A percentile compares a stretch with the other conserved stretches of the same genome.
phyloP scores from a whole-genome alignment of 805 yeast species.

The Jamesozyma rosinii region DNA sequence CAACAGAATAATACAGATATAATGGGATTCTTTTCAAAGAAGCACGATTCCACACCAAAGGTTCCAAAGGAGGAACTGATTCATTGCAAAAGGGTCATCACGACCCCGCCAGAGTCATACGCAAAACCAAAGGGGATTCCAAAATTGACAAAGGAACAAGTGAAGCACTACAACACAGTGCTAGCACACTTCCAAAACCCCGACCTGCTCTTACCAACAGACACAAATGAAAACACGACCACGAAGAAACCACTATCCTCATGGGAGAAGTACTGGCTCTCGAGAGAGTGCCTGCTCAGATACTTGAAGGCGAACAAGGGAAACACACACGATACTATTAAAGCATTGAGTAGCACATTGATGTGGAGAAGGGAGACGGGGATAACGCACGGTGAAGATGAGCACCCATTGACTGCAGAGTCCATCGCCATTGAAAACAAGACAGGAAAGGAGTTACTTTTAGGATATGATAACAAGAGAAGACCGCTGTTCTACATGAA shows the following conservation, averaged over 20 bases:
- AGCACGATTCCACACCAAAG: slow-evolving; percentile 5
- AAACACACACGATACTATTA: slow-evolving; percentile 37
- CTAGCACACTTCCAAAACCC: slow-evolving; percentile 16
- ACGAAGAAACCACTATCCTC: slow-evolving; percentile 23
- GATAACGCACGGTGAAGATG: slow-evolving; percentile 30
- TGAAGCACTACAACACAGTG: slow-evolving; percentile 12
- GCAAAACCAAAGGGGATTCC: slow-evolving; percentile 12
- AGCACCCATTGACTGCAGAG: slow-evolving; percentile 33
- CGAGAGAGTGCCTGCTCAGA: slow-evolving; percentile 45
- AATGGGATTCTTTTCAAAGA: slow-evolving; percentile 26
- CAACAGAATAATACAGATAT: no score
- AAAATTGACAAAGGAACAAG: slow-evolving; percentile 15
- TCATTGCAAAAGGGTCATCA: slow-evolving; percentile 15
- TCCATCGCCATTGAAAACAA: slow-evolving; percentile 39
- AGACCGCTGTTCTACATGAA: slow-evolving; percentile 46
- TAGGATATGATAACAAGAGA: slow-evolving; percentile 47
- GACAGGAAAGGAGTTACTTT: slow-evolving; percentile 45
- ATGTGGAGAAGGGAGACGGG: slow-evolving; percentile 51
- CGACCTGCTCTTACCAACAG: slow-evolving; percentile 14
- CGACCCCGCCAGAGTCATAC: slow-evolving; percentile 18
- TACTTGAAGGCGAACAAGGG: slow-evolving; percentile 46
- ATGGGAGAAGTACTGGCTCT: slow-evolving; percentile 32
- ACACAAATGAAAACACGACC: slow-evolving; percentile 31
- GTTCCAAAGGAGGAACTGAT: slow-evolving; percentile 15
- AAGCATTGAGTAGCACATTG: slow-evolving; percentile 39